Evolutionary conservation across 495 filamentous ascomycete genomes (phyloP).

Genomic region (Talaromyces nanjingensis): DNA sequence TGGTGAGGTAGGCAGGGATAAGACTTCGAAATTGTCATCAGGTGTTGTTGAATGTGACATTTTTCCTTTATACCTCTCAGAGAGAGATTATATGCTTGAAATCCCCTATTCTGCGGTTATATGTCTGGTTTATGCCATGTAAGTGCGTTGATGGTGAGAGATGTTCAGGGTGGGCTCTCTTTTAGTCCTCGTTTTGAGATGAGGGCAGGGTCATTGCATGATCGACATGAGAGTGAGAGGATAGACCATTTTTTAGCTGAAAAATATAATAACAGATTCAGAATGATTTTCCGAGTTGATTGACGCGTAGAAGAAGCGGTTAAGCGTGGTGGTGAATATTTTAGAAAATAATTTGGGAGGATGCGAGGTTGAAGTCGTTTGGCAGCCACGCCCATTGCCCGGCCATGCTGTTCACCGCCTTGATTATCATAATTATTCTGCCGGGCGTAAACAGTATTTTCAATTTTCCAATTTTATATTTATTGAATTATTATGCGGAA

Average conservation of each 20-base stretch:
- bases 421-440: neutral
- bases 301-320: neutral
- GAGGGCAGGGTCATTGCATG: neutral
- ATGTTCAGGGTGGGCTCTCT: neutral
- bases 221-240: neutral
- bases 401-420: neutral
- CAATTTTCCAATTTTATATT: neutral
- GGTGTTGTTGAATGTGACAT: conserved; percentile 1
- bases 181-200: neutral
- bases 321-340: neutral
- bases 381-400: neutral
- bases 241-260: neutral
- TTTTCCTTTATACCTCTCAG: neutral
- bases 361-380: neutral
- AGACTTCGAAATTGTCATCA: conserved; percentile 15
- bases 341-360: neutral
- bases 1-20: conserved; percentile 21
- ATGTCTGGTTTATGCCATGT: neutral
- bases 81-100: neutral
- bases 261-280: neutral
- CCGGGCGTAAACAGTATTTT: neutral
- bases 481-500: too few species aligned
- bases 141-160: neutral
- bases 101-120: neutral
- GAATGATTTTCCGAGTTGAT: neutral